Evolutionary conservation across 2,329 filamentous ascomycete species (phyloP).

Genomic region (Huntiella bhutanensis): DNA sequence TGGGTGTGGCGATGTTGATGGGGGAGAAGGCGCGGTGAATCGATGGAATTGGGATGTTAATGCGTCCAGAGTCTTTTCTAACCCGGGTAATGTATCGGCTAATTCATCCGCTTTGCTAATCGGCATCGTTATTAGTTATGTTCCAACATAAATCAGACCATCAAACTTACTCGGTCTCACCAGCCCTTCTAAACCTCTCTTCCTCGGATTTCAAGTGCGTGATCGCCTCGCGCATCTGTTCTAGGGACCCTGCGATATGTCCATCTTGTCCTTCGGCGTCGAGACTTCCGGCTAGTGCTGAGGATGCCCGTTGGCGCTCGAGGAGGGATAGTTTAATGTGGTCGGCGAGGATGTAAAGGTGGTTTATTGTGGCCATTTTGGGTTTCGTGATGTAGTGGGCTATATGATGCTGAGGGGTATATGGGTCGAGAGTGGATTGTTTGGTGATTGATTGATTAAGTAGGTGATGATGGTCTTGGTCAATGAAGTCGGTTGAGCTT

Average conservation of each 20-base stretch:
- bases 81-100: slow-evolving; percentile 43
- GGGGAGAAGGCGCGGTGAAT: slow-evolving; percentile 36
- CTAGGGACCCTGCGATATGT: slow-evolving; percentile 73
- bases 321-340: slow-evolving; percentile 92
- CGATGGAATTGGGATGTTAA: slow-evolving; percentile 67
- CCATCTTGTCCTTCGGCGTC: slow-evolving; percentile 72
- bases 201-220: slow-evolving; percentile 46
- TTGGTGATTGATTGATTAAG: background rate
- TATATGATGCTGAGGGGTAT: too few relatives aligned
- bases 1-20: slow-evolving; percentile 33
- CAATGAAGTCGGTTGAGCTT: background rate
- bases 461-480: background rate
- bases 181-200: slow-evolving; percentile 41
- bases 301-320: slow-evolving; percentile 60
- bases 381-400: background rate
- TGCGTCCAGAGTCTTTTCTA: slow-evolving; percentile 58
- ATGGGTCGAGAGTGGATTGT: too few relatives aligned
- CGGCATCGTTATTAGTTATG: too few relatives aligned
- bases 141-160: background rate
- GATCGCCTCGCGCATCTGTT: slow-evolving; percentile 68
- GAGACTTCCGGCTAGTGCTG: slow-evolving; percentile 35
- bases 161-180: slow-evolving; percentile 39
- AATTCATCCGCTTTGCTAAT: slow-evolving; percentile 30
- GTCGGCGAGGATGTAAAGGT: slow-evolving; percentile 84
- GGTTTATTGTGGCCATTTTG: slow-evolving; percentile 39